Percentiles rank a stretch among this genome's conserved stretches.
Evolutionary conservation across 768 basidiomycete species (phyloP).

Genomic region (Pleurotus salmoneostramineus): DNA sequence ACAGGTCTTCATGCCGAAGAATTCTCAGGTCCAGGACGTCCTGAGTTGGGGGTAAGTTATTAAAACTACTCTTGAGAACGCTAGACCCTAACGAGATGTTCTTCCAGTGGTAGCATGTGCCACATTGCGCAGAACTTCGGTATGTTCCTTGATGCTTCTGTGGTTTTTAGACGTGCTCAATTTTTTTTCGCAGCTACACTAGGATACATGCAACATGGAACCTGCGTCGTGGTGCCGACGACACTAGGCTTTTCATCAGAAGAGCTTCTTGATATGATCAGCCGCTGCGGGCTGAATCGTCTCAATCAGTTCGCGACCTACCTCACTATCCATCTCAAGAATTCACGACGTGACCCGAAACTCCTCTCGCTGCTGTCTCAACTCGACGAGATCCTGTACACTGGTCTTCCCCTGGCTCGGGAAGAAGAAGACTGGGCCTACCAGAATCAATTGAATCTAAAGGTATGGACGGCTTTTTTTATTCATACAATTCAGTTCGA

Average conservation of each 20-base stretch:
- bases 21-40: conserved; percentile 46
- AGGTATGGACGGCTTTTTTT: background rate
- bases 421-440: conserved; percentile 54
- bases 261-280: conserved; percentile 51
- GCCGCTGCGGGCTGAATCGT: conserved; percentile 47
- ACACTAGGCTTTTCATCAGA: conserved; percentile 47
- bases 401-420: conserved; percentile 43
- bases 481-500: background rate
- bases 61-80: conserved; percentile 8
- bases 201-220: conserved; percentile 49
- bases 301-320: conserved; percentile 55
- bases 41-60: conserved; percentile 56
- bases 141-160: conserved; percentile 22
- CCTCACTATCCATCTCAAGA: conserved; percentile 44
- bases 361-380: conserved; percentile 39
- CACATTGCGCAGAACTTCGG: conserved; percentile 57
- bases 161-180: conserved; percentile 12
- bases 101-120: conserved; percentile 51
- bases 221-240: conserved; percentile 57
- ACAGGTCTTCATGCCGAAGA: conserved; percentile 35
- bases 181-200: conserved; percentile 32
- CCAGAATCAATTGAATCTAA: conserved; percentile 18
- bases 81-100: conserved; percentile 10
- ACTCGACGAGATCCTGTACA: conserved; percentile 46
- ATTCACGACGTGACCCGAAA: conserved; percentile 39